Evolutionary conservation across 805 yeast genomes (phyloP).

Genomic region (Candida coquimbonensis): DNA sequence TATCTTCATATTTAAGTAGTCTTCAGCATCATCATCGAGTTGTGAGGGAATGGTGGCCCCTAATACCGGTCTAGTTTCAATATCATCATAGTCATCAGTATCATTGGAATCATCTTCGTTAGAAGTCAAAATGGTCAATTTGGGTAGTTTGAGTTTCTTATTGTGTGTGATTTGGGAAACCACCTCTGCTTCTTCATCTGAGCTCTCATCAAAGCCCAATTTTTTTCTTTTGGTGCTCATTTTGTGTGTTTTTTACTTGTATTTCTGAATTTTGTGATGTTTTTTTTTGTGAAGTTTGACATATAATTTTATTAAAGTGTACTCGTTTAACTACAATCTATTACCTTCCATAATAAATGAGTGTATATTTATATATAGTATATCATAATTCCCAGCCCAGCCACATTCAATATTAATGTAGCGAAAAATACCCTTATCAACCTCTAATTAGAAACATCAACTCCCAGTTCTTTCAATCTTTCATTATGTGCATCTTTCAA

Average conservation of each 20-base stretch:
- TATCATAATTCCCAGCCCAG: no score
- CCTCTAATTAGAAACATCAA: background rate
- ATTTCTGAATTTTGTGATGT: background rate
- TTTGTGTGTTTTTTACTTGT: background rate
- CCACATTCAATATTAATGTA: no score
- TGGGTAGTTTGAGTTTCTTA: conserved; percentile 10
- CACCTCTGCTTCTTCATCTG: background rate
- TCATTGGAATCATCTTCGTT: conserved; percentile 8
- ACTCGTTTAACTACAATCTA: no score
- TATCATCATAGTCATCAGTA: conserved; percentile 20
- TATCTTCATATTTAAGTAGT: conserved; percentile 24
- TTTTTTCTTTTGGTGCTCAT: conserved; percentile 10
- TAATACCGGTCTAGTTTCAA: background rate
- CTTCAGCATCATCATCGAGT: conserved; percentile 2
- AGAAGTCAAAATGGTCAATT: conserved; percentile 2
- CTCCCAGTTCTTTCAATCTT: conserved; percentile 63
- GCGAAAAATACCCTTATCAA: no score
- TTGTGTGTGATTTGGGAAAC: background rate
- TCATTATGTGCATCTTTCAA: conserved; percentile 19
- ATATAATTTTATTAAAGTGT: background rate
- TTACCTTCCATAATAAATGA: background rate
- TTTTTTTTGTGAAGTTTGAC: background rate
- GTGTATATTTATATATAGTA: background rate
- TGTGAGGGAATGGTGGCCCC: no score
- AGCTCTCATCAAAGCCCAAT: conserved; percentile 18